These are phyloP conservation scores for Pythium graminicola DNA, from an alignment of 352 stramenopile genomes.

Conservation along the genomic window DNA sequence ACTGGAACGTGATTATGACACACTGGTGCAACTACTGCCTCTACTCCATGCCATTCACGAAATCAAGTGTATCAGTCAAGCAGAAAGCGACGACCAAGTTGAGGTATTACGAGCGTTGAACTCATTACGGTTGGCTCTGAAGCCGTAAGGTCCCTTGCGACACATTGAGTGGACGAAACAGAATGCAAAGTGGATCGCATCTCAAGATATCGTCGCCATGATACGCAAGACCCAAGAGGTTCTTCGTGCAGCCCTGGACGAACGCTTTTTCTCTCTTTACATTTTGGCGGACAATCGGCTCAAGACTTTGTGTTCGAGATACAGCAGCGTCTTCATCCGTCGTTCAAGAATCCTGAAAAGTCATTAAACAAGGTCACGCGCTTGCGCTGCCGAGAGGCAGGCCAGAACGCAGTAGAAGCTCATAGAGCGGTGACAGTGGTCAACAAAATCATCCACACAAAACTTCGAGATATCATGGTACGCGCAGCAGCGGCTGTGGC, in stretches of 20 bases:
- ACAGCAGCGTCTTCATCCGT: conserved; percentile 3
- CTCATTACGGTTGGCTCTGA: background rate
- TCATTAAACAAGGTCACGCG: background rate
- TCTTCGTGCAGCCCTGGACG: conserved; percentile 3
- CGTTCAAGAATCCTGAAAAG: conserved; percentile 5
- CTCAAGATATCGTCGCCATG: background rate
- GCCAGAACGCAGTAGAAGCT: background rate
- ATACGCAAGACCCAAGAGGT: background rate
- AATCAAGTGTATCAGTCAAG: conserved; percentile 3
- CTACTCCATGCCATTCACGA: background rate
- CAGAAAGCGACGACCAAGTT: background rate
- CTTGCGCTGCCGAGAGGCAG: background rate
- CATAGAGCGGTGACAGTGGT: background rate
- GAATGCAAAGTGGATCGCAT: background rate
- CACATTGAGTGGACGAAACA: background rate
- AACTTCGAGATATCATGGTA: background rate
- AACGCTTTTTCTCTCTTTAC: conserved; percentile 10
- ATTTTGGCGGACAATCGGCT: background rate
- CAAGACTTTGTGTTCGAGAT: conserved; percentile 7
- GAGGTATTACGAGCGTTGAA: background rate
- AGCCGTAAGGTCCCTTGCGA: background rate
- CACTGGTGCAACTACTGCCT: conserved; percentile 5
- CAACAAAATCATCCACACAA: background rate
- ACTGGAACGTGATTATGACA: background rate
- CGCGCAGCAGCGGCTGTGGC: background rate